Conservation (phyloP, 1,284 basidiomycete genomes). For the Schizophyllum amplum region DNA sequence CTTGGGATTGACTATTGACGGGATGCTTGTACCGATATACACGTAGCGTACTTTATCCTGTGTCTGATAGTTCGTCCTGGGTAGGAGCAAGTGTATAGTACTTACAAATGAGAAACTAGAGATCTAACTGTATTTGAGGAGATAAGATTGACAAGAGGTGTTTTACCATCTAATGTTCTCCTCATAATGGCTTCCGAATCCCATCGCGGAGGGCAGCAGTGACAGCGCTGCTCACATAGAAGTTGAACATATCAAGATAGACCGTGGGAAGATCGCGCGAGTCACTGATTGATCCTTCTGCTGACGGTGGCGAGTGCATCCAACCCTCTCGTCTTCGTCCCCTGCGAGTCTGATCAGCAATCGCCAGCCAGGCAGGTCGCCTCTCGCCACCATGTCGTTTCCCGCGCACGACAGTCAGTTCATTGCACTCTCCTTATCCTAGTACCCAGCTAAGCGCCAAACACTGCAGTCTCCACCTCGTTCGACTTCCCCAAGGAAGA, state of each 20-base stretch:
- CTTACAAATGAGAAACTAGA: no score
- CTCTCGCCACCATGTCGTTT: conserved; percentile 46
- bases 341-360: not conserved
- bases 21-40: not conserved
- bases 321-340: not conserved
- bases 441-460: conserved; percentile 4
- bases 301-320: not conserved
- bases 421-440: conserved; percentile 1
- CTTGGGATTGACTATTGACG: not conserved
- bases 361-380: not conserved
- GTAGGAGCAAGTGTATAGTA: not conserved
- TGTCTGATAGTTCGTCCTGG: not conserved
- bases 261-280: not conserved
- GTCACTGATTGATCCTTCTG: not conserved
- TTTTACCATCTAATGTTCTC: not conserved
- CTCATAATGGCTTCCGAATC: not conserved
- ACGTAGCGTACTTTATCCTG: not conserved
- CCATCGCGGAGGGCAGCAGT: no score
- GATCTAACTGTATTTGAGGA: no score
- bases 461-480: conserved; percentile 48
- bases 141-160: not conserved
- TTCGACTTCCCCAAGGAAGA: conserved; percentile 93
- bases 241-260: not conserved
- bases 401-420: conserved; percentile 64
- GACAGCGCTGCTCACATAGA: no score